Evolutionary conservation across 768 basidiomycete genomes (phyloP).

Genomic region (Lactarius quietus): DNA sequence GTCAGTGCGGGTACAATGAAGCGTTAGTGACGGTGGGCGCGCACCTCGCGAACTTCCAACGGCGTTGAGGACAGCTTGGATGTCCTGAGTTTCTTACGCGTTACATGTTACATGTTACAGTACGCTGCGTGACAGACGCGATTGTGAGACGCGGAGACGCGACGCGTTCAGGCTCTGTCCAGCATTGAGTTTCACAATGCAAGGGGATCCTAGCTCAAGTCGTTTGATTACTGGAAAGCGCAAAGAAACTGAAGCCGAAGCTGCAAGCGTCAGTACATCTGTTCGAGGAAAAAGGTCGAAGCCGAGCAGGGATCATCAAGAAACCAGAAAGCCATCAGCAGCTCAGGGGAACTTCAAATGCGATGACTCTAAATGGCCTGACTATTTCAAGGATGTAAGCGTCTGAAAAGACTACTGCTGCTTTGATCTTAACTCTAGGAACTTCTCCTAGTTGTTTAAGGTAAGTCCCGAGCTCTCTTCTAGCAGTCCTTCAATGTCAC

Average conservation of each 20-base stretch:
- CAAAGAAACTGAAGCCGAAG: not conserved
- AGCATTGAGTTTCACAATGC: not conserved
- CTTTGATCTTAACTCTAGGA: not conserved
- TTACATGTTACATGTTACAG: not conserved
- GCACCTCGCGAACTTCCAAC: not conserved
- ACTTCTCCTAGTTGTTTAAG: slow-evolving; percentile 19
- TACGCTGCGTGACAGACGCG: slow-evolving; percentile 5
- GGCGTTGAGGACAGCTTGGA: not conserved
- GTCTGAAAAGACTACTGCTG: slow-evolving; percentile 24
- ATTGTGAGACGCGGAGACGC: not conserved
- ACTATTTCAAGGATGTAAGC: slow-evolving; percentile 54
- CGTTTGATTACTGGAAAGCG: slow-evolving; percentile 4
- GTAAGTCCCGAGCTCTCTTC: not conserved
- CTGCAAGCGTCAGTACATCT: not conserved
- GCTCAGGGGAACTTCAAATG: slow-evolving; percentile 15
- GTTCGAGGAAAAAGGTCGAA: not conserved
- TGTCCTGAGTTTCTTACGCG: not conserved
- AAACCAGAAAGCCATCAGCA: not conserved
- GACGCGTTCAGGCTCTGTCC: not conserved
- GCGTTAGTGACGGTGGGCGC: not conserved
- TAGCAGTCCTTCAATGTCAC: not conserved
- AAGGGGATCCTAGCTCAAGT: not conserved
- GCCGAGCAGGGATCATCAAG: not conserved
- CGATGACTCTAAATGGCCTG: slow-evolving; percentile 46
- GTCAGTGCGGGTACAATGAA: not conserved